Percentiles rank a stretch among this genome's conserved stretches.
These are phyloP conservation scores for Stemphylium lycopersici DNA, from an alignment of 2,329 filamentous ascomycete genomes.

Conservation along the genomic window DNA sequence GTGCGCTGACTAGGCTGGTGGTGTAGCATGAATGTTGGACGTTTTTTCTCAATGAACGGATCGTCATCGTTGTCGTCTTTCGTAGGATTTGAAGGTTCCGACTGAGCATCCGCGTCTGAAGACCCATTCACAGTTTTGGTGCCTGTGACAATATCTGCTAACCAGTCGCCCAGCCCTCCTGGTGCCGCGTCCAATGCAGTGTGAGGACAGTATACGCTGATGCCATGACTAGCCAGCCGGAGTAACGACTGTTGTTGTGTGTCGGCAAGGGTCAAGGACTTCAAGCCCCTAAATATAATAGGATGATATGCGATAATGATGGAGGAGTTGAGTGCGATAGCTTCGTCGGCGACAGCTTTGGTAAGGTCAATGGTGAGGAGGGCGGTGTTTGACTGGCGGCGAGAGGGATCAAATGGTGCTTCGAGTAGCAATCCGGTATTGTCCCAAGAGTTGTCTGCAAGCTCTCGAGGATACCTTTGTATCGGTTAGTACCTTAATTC, in stretches of 20 bases:
- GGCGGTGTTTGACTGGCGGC: conserved; percentile 67
- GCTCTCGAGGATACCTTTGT: conserved; percentile 79
- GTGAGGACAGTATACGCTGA: conserved; percentile 95
- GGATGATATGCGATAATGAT: conserved; percentile 94
- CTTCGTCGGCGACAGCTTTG: conserved; percentile 85
- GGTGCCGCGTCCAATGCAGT: conserved; percentile 90
- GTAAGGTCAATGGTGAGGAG: conserved; percentile 92
- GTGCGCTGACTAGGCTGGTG: conserved; percentile 56
- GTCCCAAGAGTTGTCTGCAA: conserved; percentile 91
- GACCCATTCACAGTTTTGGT: conserved; percentile 41
- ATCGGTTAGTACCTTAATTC: conserved; percentile 7
- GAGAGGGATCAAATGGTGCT: conserved; percentile 65
- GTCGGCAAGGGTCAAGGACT: conserved; percentile 82
- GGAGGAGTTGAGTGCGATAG: conserved; percentile 75
- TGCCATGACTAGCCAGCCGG: conserved; percentile 79
- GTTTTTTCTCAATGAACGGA: conserved; percentile 46
- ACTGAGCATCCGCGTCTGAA: conserved; percentile 8
- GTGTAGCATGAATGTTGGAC: conserved; percentile 53
- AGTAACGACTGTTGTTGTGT: conserved; percentile 87
- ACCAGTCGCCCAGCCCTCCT: conserved; percentile 90
- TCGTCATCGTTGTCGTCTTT: conserved; percentile 36
- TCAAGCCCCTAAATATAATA: conserved; percentile 93
- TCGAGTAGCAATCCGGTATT: conserved; percentile 87
- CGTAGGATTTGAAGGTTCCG: conserved; percentile 11
- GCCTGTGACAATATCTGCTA: conserved; percentile 81